phyloP scores from a whole-genome alignment of 78 protist species.

The Tieghemostelium lacteum region DNA sequence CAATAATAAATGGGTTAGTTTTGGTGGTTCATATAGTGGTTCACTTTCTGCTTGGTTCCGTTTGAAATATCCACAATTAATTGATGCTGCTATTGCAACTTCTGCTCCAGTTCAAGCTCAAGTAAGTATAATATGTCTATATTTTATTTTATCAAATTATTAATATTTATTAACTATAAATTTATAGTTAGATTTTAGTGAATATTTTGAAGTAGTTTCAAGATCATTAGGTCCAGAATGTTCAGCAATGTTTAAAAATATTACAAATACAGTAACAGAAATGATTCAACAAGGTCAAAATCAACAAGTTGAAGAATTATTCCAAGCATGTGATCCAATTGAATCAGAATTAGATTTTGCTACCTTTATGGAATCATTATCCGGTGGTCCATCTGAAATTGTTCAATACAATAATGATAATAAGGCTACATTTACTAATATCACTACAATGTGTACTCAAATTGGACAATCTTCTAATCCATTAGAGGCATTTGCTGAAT shows the following conservation, averaged over 20 bases:
- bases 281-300: constrained; percentile 46
- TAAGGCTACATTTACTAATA: constrained; percentile 21
- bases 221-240: constrained; percentile 54
- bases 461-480: neutral
- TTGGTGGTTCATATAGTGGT: constrained; percentile 85
- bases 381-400: constrained; percentile 32
- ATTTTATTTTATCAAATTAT: no score
- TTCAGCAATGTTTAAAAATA: constrained; percentile 6
- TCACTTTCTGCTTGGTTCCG: constrained; percentile 70
- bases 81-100: constrained; percentile 83
- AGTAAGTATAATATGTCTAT: no score
- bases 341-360: constrained; percentile 41
- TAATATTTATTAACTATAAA: no score
- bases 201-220: constrained; percentile 78
- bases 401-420: constrained; percentile 79
- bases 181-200: constrained; percentile 83
- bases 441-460: constrained; percentile 12
- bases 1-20: constrained; percentile 55
- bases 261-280: constrained; percentile 13
- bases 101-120: constrained; percentile 84
- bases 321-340: constrained; percentile 73
- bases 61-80: constrained; percentile 51
- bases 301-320: constrained; percentile 19
- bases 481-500: neutral
- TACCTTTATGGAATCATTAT: constrained; percentile 59